A percentile compares a stretch with the other conserved stretches of the same genome.
Conservation (phyloP, 495 filamentous ascomycete genomes). For the Aspergillus carlsbadensis region DNA sequence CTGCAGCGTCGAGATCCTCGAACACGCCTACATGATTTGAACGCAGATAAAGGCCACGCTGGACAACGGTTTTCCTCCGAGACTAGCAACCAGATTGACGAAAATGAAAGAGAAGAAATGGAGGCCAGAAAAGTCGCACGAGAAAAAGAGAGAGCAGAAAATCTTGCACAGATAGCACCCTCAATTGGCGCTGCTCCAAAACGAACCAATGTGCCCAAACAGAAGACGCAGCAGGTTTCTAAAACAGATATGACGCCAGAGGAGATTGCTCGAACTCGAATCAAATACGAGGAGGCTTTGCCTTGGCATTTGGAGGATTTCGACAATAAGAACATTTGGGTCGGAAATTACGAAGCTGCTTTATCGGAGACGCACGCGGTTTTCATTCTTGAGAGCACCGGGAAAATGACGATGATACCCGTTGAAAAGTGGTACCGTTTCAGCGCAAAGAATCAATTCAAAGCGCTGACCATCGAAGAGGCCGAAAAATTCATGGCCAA, state of each 20-base stretch:
- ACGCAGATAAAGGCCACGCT: slow-evolving; percentile 46
- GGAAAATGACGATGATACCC: slow-evolving; percentile 80
- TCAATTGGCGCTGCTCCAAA: slow-evolving; percentile 56
- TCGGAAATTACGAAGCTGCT: slow-evolving; percentile 82
- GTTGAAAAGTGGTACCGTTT: slow-evolving; percentile 96
- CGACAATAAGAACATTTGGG: slow-evolving; percentile 89
- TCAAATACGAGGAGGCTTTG: slow-evolving; percentile 91
- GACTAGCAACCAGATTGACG: slow-evolving; percentile 45
- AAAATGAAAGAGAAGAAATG: slow-evolving; percentile 68
- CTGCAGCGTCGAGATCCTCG: slow-evolving; percentile 89
- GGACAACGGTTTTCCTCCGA: slow-evolving; percentile 32
- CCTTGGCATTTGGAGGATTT: slow-evolving; percentile 98
- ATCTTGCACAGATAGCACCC: slow-evolving; percentile 87
- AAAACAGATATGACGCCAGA: slow-evolving; percentile 83
- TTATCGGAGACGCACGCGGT: slow-evolving; percentile 76
- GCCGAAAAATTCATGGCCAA: slow-evolving; percentile 79
- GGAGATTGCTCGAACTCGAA: slow-evolving; percentile 70
- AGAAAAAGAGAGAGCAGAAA: slow-evolving; percentile 77
- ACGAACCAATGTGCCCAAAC: slow-evolving; percentile 57
- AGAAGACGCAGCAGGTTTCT: slow-evolving; percentile 65
- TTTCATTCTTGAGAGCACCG: slow-evolving; percentile 60
- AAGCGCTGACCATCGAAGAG: slow-evolving; percentile 76
- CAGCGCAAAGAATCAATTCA: slow-evolving; percentile 76
- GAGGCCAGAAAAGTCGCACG: slow-evolving; percentile 70
- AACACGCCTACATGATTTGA: slow-evolving; percentile 51